Evolutionary conservation across 1,284 basidiomycete genomes (phyloP), one percentile per base, ranked within the genome.

Genomic region (Golubevia sp.): DNA sequence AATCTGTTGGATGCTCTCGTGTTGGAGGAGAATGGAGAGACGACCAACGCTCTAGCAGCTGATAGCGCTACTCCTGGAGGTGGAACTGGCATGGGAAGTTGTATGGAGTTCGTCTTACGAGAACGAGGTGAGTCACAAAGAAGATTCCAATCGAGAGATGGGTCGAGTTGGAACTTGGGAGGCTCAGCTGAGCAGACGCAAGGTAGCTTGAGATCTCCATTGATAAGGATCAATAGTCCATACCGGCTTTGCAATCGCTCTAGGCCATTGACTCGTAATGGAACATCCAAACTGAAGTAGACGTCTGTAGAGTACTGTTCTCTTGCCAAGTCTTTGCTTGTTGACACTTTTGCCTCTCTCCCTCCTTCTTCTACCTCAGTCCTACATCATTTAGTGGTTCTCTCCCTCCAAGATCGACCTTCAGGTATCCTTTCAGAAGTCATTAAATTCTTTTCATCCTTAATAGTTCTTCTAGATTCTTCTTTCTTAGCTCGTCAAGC

Each of bases 191-290:
- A 27, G 57, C 30, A n/a, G 34, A 30, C 7, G 56, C 26, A 21
- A 38, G 24, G 30, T 92, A 94, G 83, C 91, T 90, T 53, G 91
- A 93, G 79, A 91, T 95, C 8, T 86, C 96, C 20, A n/a, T n/a
- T n/a, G n/a, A n/a, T n/a, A n/a, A n/a, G n/a, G n/a, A n/a, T n/a
- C n/a, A n/a, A n/a, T n/a, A n/a, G n/a, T n/a, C n/a, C n/a, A n/a
- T n/a, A n/a, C n/a, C n/a, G n/a, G n/a, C n/a, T n/a, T n/a, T n/a
- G n/a, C n/a, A n/a, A n/a, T n/a, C n/a, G n/a, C n/a, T n/a, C n/a
- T n/a, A n/a, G n/a, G n/a, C n/a, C n/a, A n/a, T n/a, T n/a, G n/a
- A n/a, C n/a, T n/a, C n/a, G n/a, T n/a, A n/a, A n/a, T n/a, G n/a
- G n/a, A n/a, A n/a, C n/a, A n/a, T n/a, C n/a, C n/a, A n/a, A n/a